Conservation (phyloP, 2,329 filamentous ascomycete genomes). For the Fusarium nurragi region DNA sequence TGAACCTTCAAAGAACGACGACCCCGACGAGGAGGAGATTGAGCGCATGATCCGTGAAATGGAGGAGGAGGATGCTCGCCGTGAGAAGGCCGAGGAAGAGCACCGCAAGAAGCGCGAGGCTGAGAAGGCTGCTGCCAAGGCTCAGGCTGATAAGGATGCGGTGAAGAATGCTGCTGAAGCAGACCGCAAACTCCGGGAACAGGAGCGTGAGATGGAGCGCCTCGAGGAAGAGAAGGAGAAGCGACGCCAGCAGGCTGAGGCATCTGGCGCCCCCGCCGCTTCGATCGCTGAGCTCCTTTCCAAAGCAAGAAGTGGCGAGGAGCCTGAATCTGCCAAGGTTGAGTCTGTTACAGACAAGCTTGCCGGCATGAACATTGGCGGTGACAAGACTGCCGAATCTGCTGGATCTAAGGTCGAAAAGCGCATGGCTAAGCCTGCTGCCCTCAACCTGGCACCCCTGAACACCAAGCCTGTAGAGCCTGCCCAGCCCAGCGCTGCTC, state of each 20-base stretch:
- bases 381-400: conserved; percentile 56
- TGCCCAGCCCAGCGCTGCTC: conserved; percentile 89
- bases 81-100: conserved; percentile 48
- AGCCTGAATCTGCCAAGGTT: conserved; percentile 51
- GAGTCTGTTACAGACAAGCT: conserved; percentile 60
- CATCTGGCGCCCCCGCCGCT: conserved; percentile 55
- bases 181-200: conserved; percentile 74
- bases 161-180: conserved; percentile 62
- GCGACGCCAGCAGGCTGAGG: conserved; percentile 61
- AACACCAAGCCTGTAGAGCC: conserved; percentile 89
- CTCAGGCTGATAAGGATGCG: conserved; percentile 58
- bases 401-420: conserved; percentile 68
- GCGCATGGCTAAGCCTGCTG: conserved; percentile 77
- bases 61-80: conserved; percentile 53
- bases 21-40: conserved; percentile 64
- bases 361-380: conserved; percentile 61
- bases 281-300: conserved; percentile 64
- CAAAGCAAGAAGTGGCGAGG: conserved; percentile 52
- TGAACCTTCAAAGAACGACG: conserved; percentile 46
- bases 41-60: conserved; percentile 71
- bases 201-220: conserved; percentile 76
- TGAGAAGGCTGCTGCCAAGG: conserved; percentile 58
- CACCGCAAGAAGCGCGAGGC: conserved; percentile 59
- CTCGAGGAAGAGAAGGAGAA: conserved; percentile 76
- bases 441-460: conserved; percentile 84